Evolutionary conservation across 2,329 filamentous ascomycete species (phyloP), one percentile per base, ranked within the genome.

Genomic region (Decorospora gaudefroyi): DNA sequence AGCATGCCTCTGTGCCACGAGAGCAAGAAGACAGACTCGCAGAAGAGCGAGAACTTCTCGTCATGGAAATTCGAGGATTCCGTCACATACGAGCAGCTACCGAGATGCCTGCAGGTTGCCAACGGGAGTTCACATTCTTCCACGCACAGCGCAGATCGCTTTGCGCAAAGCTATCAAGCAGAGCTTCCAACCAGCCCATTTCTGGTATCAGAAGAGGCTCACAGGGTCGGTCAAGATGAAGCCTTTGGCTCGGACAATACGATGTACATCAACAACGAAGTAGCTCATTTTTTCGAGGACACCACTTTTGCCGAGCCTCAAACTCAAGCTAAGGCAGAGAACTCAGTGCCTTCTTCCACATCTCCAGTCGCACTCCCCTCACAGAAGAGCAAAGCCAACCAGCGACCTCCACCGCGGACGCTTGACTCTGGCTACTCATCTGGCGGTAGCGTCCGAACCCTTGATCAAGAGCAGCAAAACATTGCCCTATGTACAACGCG

Each of bases 371-470:
- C 23, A 8, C 32, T 34, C 10, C 26, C 17, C 7, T 18, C 42
- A n/a, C 33, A 51, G 6, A 53, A 42, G 15, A 38, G 23, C 6
- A 44, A 32, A 28, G 17, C 32, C 13, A 38, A 19, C 23, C 52
- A 49, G 28, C 60, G 59, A 23, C 65, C 64, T 11, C 46, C 49
- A 18, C 61, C 66, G 19, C 53, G 41, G 26, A 69, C 69, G 27
- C 53, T 62, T 1, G 70, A 73, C 40, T 73, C 70, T 7, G 70
- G 70, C 1, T 73, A 73, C 45, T 72, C 68, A 3, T 72, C 70
- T 35, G 60, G 61, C n/a, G 59, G 55, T n/a, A 71, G 67, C 51
- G 48, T 64, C 23, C 52, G 48, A 9, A 27, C 42, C 8, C 29
- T 21, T 10, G 26, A 49, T 18, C 42, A 25, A 38, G 31, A 55